Base-by-base conservation (phyloP, 441 rosid genomes). In the Hura crepitans region DNA sequence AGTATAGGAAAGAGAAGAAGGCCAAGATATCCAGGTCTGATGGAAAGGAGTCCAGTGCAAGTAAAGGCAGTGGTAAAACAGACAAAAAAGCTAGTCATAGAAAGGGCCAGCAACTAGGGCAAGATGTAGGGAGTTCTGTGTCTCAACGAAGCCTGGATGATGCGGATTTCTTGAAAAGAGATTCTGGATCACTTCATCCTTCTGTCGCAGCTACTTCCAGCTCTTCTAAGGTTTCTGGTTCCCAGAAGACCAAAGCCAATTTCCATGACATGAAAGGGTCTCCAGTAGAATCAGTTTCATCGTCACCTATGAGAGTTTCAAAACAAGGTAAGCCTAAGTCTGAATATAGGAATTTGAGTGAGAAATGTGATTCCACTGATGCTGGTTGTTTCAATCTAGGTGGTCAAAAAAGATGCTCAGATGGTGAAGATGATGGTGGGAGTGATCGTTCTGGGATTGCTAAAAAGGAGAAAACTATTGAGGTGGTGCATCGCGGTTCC, bases 251-350 rank as follows among this genome's bases (percentile, higher is more conserved):
- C 64, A 89, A 84, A 79, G 74, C 78, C 70, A 80, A 83, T 81
- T 80, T 86, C 76, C 90, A 76, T 27, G 97, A 87, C 72, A 82
- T 81, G 35, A 95, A 88, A 82, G 93, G 88, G 72, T 95, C 99
- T 13, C 97, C 97, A 10, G 99, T 88, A 64, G 96, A 87, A 79
- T 92, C 97, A 50, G 97, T 92, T 80, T 87, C 97, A 74, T 95
- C 99, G 65, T 92, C 96, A 46, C 97, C 96, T 56, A 57, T 85
- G 84, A 87, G 96, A 85, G 80, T 78, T 74, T 75, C 81, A 71
- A 83, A 83, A 76, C 79, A 74, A 1, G 86, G 83, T 77, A 88
- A 87, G 69, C 74, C 77, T 72, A 59, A 70, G 35, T 72, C 85
- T 1, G 82, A 67, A n/a, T 79, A 82, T 74, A 81, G 74, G 79